A percentile compares a stretch with the other conserved stretches of the same genome.
Conservation (phyloP, 139 green algal species). For the Edaphochlamys debaryana region DNA sequence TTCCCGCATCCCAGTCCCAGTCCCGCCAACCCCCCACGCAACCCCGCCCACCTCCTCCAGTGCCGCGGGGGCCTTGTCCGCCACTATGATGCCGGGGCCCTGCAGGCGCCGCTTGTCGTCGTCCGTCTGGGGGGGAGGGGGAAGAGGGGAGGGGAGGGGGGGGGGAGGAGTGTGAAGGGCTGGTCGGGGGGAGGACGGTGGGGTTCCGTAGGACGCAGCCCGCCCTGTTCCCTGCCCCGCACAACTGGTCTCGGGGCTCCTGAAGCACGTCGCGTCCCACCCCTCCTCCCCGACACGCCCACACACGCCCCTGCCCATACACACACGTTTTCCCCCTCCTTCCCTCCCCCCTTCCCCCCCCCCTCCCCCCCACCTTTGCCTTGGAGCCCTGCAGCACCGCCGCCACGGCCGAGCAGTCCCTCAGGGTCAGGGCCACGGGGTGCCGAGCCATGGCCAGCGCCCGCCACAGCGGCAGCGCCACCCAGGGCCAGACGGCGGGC, state of each 20-base stretch:
- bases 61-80: constrained; percentile 47
- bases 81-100: constrained; percentile 76
- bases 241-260: too few relatives aligned
- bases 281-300: too few relatives aligned
- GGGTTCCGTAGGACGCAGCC: too few relatives aligned
- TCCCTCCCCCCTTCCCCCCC: background rate
- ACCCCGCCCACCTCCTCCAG: background rate
- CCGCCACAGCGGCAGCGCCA: constrained; percentile 79
- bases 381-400: constrained; percentile 47
- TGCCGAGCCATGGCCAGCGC: constrained; percentile 64
- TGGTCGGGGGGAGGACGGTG: too few relatives aligned
- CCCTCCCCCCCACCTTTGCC: constrained; percentile 53
- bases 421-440: constrained; percentile 69
- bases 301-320: too few relatives aligned
- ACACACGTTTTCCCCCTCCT: background rate
- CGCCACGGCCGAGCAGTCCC: constrained; percentile 62
- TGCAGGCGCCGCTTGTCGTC: constrained; percentile 66
- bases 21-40: background rate
- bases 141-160: too few relatives aligned
- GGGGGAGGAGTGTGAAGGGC: background rate
- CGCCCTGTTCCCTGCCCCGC: too few relatives aligned
- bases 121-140: constrained; percentile 53
- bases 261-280: too few relatives aligned
- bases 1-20: too few relatives aligned
- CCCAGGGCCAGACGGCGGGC: constrained; percentile 42